phyloP scores from a whole-genome alignment of 2,329 filamentous ascomycete genomes.

The Aspergillus neoniger region DNA sequence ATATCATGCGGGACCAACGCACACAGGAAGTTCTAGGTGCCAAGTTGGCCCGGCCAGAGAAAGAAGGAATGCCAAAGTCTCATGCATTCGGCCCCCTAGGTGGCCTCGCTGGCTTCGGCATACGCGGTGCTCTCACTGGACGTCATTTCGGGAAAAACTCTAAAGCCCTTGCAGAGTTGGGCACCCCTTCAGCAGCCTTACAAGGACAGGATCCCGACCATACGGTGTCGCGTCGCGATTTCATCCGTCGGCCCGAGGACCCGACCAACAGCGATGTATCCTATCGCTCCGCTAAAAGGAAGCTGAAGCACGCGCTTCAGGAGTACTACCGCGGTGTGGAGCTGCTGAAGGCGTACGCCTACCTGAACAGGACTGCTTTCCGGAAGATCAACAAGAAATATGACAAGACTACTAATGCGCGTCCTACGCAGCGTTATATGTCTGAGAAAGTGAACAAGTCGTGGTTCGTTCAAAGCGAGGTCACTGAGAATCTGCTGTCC shows the following conservation, averaged over 20 bases:
- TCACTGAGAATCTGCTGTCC: conserved; percentile 76
- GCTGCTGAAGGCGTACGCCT: conserved; percentile 84
- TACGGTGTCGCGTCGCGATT: conserved; percentile 48
- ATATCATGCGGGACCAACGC: conserved; percentile 86
- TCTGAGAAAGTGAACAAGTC: conserved; percentile 86
- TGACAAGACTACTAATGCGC: conserved; percentile 82
- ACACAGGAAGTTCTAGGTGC: conserved; percentile 66
- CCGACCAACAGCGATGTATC: conserved; percentile 62
- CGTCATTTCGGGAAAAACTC: conserved; percentile 59
- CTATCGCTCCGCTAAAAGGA: conserved; percentile 84
- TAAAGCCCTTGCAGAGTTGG: conserved; percentile 49
- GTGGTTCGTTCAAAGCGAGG: conserved; percentile 88
- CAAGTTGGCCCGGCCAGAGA: conserved; percentile 21
- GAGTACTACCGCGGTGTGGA: conserved; percentile 93
- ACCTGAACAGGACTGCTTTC: conserved; percentile 90
- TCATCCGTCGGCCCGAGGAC: conserved; percentile 47
- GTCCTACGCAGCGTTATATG: conserved; percentile 78
- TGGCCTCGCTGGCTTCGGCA: conserved; percentile 29
- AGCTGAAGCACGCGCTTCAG: conserved; percentile 85
- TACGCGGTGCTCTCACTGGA: conserved; percentile 47
- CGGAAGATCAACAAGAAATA: conserved; percentile 99
- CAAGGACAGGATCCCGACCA: conserved; percentile 31
- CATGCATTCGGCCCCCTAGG: conserved; percentile 30
- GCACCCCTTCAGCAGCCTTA: conserved; percentile 40
- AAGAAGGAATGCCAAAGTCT: conserved; percentile 22